phyloP scores from a whole-genome alignment of 106 monocot species.

The Dioscorea alata region DNA sequence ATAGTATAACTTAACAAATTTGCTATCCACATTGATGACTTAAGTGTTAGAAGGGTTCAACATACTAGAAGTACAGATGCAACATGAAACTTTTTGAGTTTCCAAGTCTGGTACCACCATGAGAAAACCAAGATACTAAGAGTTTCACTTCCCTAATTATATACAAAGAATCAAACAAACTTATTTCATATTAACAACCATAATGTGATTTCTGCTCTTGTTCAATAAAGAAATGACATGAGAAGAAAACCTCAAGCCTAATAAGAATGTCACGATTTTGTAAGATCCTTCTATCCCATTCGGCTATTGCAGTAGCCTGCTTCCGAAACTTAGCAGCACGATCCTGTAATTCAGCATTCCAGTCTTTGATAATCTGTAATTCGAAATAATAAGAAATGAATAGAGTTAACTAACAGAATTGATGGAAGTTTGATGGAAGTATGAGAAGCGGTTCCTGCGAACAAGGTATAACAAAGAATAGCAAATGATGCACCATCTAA shows the following conservation, averaged over 20 bases:
- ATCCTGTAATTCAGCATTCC: slow-evolving; percentile 87
- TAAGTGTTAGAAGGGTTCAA: too few relatives aligned
- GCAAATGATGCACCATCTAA: background rate
- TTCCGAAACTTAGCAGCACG: slow-evolving; percentile 78
- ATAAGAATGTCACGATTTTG: slow-evolving; percentile 82
- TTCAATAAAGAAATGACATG: too few relatives aligned
- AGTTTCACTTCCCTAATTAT: too few relatives aligned
- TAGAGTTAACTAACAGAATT: background rate
- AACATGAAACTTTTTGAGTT: too few relatives aligned
- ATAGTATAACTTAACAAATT: too few relatives aligned
- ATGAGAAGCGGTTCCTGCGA: background rate
- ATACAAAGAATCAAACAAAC: too few relatives aligned
- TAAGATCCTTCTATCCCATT: slow-evolving; percentile 90
- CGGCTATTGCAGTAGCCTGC: slow-evolving; percentile 76
- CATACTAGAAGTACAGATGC: too few relatives aligned
- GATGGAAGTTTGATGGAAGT: background rate
- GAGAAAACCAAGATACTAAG: too few relatives aligned
- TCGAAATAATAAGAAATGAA: background rate
- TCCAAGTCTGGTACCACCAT: too few relatives aligned
- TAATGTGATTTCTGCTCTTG: too few relatives aligned
- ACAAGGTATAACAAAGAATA: background rate
- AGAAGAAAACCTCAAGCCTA: slow-evolving; percentile 55
- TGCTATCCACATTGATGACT: too few relatives aligned
- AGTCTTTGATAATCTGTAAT: slow-evolving; percentile 83
- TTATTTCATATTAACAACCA: too few relatives aligned